Base-by-base conservation (phyloP, 345 rosid species). In the Boechera retrofracta region DNA sequence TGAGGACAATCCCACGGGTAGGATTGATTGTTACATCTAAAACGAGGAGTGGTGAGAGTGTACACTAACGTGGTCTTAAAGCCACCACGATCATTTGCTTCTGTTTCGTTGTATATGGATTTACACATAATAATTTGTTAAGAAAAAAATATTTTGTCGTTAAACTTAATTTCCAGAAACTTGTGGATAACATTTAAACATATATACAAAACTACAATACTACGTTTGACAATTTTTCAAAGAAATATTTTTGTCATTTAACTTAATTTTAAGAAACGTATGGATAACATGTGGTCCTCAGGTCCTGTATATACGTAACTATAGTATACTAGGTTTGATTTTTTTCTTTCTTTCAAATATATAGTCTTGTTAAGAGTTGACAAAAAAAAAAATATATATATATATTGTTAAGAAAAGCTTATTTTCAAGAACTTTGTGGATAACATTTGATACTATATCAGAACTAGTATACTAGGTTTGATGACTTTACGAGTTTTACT, bases 41-140 rank as follows among this genome's bases (percentile, higher is more conserved):
- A 83, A 79, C 42, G 35, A 79, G 80, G 80, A 73, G 69, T 80
- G 75, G 64, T 78, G 77, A 77, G 73, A 69, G 59, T 69, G 44
- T 64, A 64, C 36, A 77, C 59, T 64, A 71, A 61, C 70, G 63
- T 55, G 66, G 39, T 42, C 57, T 10, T 60, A 60, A 44, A 56
- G 36, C 62, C 45, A 77, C 81, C 55, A 48, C 61, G 7, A 64
- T 57, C 29, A 71, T 57, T 44, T 5, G 16, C 5, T 44, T 44
- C 16, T 44, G 44, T 41, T 41, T 41, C 42, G 42, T 38, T 41
- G 44, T 10, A 10, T 41, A 10, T 3, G 44, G 13, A 41, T 41
- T 60, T 36, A 35, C 38, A 39, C 7, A 7, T 18, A n/a, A 26
- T 0, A 29, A 18, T 8, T 39, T 39, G 6, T 24, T 3, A 13